Base-by-base conservation (phyloP, 768 basidiomycete species). In the Leccinum pellstonianum region DNA sequence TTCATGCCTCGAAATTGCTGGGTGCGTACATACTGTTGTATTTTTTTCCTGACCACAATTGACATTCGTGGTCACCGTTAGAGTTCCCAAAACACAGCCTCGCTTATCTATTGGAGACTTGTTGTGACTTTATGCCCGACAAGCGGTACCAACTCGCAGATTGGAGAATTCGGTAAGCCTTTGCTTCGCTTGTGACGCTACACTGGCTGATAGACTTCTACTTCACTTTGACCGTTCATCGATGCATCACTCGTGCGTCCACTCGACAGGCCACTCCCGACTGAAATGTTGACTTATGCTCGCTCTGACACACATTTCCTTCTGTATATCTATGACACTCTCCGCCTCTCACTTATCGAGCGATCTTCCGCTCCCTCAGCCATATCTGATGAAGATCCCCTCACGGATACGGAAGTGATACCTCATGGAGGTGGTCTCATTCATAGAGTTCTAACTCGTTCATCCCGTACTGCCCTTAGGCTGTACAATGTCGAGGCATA, bases 141-240 rank as follows among this genome's bases (percentile, higher is more conserved):
- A 99, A 99, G 76, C 85, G 93, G 31, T 98, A 96, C 70, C 97
- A 98, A 68, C 80, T 96, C 6, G 97, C 96, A 10, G 97, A 99
- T 73, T 99, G 97, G 97, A 86, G 97, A 25, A 92, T 98, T 64
- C 83, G 94, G 86, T 89, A 46, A 29, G 81, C 65, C 10, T 47
- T 55, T 14, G 9, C 12, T 52, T 57, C 48, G 7, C 38, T 57
- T 50, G 15, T 52, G 19, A 27, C 6, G 9, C 6, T 17, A 35
- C 33, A 19, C 25, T 52, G 12, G 23, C 56, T 61, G 27, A 58
- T 21, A 55, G 10, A 27, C 29, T 25, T 58, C 17, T 27, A 10
- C n/a, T 19, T 52, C 7, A 19, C 35, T 27, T 58, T 14, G 21
- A 11, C 12, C 10, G 31, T 17, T 25, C 8, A 51, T 35, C 5